Evolutionary conservation across 139 green algal genomes (phyloP).

Genomic region (Pseudopediastrum boryanum): DNA sequence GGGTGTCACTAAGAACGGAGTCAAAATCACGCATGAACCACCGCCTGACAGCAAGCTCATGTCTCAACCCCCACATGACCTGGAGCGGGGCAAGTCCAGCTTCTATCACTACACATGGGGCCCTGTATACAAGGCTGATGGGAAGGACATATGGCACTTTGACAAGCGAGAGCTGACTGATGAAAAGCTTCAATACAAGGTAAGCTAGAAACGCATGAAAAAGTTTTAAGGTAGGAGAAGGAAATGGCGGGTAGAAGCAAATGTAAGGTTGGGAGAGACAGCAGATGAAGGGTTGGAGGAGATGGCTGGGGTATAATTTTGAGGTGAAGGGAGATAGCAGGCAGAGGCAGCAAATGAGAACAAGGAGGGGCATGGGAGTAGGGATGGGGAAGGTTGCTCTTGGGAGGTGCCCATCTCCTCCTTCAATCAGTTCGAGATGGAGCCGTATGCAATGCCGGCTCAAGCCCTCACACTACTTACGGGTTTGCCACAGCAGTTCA

Average conservation of each 20-base stretch:
- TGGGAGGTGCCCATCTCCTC: no score
- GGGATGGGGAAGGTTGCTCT: slow-evolving; percentile 22
- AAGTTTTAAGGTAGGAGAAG: neutral
- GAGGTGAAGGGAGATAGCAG: no score
- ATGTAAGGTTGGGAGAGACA: neutral
- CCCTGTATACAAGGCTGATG: slow-evolving; percentile 50
- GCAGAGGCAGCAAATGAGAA: slow-evolving; percentile 16
- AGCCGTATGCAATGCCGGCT: no score
- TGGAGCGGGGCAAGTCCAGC: slow-evolving; percentile 59
- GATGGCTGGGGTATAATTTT: no score
- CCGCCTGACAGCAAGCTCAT: slow-evolving; percentile 67
- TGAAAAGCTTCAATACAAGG: slow-evolving; percentile 51
- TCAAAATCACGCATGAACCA: slow-evolving; percentile 51
- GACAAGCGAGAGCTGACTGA: slow-evolving; percentile 75
- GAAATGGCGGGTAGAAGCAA: neutral
- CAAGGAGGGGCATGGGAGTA: slow-evolving; percentile 38
- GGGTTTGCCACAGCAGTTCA: no score
- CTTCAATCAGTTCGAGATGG: no score
- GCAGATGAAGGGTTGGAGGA: neutral
- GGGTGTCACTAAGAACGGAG: slow-evolving; percentile 49
- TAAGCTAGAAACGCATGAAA: slow-evolving; percentile 27
- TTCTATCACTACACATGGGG: slow-evolving; percentile 94
- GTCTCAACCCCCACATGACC: slow-evolving; percentile 85
- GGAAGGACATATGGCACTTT: slow-evolving; percentile 80
- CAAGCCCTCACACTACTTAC: no score